These are phyloP conservation scores for Termitomyces eurrhizus DNA, from an alignment of 768 basidiomycete genomes.

Conservation along the genomic window DNA sequence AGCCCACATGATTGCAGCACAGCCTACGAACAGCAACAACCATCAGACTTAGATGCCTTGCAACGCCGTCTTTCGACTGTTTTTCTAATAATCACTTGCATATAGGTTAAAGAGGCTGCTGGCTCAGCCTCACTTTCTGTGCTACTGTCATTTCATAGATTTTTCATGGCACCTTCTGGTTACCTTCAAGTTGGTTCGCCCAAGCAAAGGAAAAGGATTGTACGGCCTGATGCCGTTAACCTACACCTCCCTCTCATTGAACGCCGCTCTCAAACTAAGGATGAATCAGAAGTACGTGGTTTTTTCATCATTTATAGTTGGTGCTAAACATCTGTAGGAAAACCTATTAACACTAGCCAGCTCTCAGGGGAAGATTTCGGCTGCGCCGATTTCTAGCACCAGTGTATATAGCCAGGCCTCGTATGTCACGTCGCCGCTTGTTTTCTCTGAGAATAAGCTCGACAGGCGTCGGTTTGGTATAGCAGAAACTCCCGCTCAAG, in stretches of 20 bases:
- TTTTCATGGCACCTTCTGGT: constrained; percentile 8
- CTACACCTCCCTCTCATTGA: constrained; percentile 13
- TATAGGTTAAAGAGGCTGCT: constrained; percentile 12
- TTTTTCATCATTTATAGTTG: background rate
- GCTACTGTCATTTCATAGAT: background rate
- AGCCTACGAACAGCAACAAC: background rate
- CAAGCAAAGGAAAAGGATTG: constrained; percentile 7
- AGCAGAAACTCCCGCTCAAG: constrained; percentile 16
- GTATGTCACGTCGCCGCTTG: constrained; percentile 11
- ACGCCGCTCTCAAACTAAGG: constrained; percentile 6
- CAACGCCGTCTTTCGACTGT: background rate
- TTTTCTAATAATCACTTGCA: background rate
- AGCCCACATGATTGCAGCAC: background rate
- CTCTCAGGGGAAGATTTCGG: constrained; percentile 17
- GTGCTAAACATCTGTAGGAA: constrained; percentile 2
- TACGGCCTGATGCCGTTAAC: constrained; percentile 11
- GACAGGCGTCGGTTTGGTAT: constrained; percentile 20
- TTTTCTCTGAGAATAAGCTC: constrained; percentile 13
- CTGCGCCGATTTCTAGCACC: constrained; percentile 16
- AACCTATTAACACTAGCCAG: constrained; percentile 9
- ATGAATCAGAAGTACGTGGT: constrained; percentile 4
- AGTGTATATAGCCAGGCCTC: constrained; percentile 23
- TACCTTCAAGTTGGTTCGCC: constrained; percentile 3
- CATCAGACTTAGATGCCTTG: background rate
- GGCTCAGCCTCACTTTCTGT: constrained; percentile 10